Base-by-base conservation (phyloP, 140 eudicot genomes). In the Cichorium intybus region DNA sequence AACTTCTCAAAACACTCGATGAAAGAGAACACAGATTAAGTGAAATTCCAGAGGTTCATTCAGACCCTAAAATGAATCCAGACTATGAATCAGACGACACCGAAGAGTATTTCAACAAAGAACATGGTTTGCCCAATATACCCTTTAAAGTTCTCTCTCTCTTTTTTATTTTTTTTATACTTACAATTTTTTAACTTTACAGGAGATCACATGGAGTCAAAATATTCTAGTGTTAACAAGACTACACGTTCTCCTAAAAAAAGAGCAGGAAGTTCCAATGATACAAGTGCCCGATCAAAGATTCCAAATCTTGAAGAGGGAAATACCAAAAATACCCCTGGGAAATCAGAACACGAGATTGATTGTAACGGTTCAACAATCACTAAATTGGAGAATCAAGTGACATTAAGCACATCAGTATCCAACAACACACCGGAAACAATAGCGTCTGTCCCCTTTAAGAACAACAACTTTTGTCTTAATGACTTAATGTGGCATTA, bases 21-120 rank as follows among this genome's bases (percentile, higher is more conserved):
- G 99, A 94, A 72, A 87, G 81, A 60, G 85, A 78, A 46, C 90
- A 89, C 55, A 82, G 94, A 64, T 73, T 86, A 31, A 56, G 57
- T 24, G 80, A 80, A 74, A 74, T 89, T 57, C 97, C 95, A 18
- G 81, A 73, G 21, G 78, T 94, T 39, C 95, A 81, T 68, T 72
- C 93, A 34, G 99, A 89, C 75, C 97, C 97, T 58, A 86, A 81
- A 61, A 89, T 89, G 99, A 82, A 84, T 82, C 97, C 99, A 11
- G 61, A 75, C 49, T 86, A 80, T 72, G 95, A 82, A 66, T 88
- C 95, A 28, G 97, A 88, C 50, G 97, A 94, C 56, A 68, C 79
- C 11, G 85, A 70, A 62, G 77, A 66, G 62, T 58, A 61, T 70
- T 75, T 75, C 31, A 72, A 46, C 77, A 77, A 78, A 59, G 88